A percentile compares a stretch with the other conserved stretches of the same genome.
phyloP scores from a whole-genome alignment of 2,329 filamentous ascomycete genomes.

The Fusarium sororula region DNA sequence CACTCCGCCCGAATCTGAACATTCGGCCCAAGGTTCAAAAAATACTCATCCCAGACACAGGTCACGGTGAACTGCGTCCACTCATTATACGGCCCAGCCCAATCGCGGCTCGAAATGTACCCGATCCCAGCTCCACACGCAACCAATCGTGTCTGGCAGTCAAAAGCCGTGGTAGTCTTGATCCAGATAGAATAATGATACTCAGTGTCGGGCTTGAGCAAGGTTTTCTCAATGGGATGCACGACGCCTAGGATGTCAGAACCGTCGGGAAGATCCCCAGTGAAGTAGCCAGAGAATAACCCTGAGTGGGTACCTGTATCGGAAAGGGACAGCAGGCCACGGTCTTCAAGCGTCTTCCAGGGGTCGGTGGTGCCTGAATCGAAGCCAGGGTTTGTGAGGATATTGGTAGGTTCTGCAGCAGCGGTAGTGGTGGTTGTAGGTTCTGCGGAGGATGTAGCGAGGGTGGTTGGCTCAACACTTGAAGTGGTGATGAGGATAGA shows the following conservation, averaged over 20 bases:
- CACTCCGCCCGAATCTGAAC: neutral
- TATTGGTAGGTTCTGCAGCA: neutral
- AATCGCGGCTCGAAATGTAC: neutral
- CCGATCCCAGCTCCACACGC: neutral
- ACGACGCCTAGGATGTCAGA: neutral
- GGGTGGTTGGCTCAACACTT: neutral
- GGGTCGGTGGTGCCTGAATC: accelerated
- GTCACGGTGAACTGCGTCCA: neutral
- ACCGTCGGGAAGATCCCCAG: too few relatives aligned
- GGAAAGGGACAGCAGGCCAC: too few relatives aligned
- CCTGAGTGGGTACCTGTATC: too few relatives aligned
- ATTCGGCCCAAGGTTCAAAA: neutral
- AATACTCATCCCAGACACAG: neutral
- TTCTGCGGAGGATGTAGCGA: neutral
- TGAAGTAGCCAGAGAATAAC: neutral
- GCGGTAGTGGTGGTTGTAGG: neutral
- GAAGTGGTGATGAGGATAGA: neutral
- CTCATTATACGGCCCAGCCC: neutral
- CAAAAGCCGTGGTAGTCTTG: neutral
- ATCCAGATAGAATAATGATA: neutral
- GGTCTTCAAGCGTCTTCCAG: neutral
- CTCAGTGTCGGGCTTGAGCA: neutral
- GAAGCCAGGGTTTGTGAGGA: neutral
- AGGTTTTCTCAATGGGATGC: neutral
- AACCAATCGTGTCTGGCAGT: neutral